Evolutionary conservation across 495 filamentous ascomycete genomes (phyloP), one percentile per base, ranked within the genome.

Genomic region (Talaromyces ruber): DNA sequence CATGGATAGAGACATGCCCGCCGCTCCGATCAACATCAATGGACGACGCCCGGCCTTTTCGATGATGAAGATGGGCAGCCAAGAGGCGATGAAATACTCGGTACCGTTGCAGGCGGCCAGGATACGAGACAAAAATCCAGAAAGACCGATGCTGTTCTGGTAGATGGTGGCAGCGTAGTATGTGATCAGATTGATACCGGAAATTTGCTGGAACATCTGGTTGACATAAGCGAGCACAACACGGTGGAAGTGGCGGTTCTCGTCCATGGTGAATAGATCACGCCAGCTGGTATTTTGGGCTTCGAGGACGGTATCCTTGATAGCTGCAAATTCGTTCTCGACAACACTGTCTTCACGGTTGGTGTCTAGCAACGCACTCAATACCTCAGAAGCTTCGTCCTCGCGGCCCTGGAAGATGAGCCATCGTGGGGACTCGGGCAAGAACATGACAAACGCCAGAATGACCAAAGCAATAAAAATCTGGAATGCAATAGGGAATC

Each of bases 141-240:
- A 75, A 29, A 90, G 78, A 2, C 79, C 77, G 26, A 85, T 78
- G 52, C 83, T 78, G 34, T 78, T 69, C 52, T 84, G 69, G 64
- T 88, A 84, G 55, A 92, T 84, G 4, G 84, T 82, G 6, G 88
- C 78, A 1, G 86, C 81, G 62, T 92, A 92, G 67, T 90, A 89
- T 0, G 87, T 88, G 64, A 91, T 86, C 18, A 92, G 66, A 64
- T 91, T 91, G 66, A 92, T 90, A 24, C 90, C 90, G 0, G 79
- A 82, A 30, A 90, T 85, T 63, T 92, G 88, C 66, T 91, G 88
- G 74, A 90, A 90, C 77, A 89, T 82, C 64, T 91, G 88, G 71
- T 89, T 91, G 69, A 89, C 82, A 66, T 90, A 89, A 51, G 82
- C 89, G 29, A 92, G 77, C 25, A 86, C 70, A 0, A 82, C 84